Conservation (phyloP, 1,139 yeast genomes). For the Kodamaea sp. region DNA sequence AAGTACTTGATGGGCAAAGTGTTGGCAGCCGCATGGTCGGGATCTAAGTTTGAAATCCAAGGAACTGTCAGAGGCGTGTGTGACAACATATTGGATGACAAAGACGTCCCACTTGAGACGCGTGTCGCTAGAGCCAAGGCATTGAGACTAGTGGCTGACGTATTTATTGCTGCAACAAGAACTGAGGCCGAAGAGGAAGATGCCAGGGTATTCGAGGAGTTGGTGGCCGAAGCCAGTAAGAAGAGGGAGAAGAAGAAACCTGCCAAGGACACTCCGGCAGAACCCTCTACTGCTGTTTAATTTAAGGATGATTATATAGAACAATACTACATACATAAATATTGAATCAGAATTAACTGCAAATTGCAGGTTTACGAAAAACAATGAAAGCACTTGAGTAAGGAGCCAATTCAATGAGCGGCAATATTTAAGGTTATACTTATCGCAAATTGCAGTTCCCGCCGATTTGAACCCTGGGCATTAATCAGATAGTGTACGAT, state of each 20-base stretch:
- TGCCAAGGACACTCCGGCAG: slow-evolving; percentile 1
- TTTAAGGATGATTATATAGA: neutral
- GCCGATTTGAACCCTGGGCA: too few species aligned
- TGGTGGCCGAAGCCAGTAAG: slow-evolving; percentile 88
- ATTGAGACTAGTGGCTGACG: slow-evolving; percentile 68
- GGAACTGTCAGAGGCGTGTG: slow-evolving; percentile 88
- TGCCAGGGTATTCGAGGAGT: slow-evolving; percentile 84
- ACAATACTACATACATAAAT: too few species aligned
- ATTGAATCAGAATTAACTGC: too few species aligned
- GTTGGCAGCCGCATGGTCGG: slow-evolving; percentile 95
- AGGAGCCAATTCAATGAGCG: too few species aligned
- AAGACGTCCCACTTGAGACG: slow-evolving; percentile 51
- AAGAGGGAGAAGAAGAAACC: slow-evolving; percentile 59
- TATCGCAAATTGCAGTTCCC: too few species aligned
- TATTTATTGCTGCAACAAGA: slow-evolving; percentile 66
- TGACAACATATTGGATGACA: slow-evolving; percentile 71
- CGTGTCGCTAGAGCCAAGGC: slow-evolving; percentile 81
- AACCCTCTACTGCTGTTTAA: neutral
- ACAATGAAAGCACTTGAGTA: too few species aligned
- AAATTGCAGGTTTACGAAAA: too few species aligned
- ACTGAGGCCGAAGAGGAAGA: slow-evolving; percentile 89
- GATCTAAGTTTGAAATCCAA: slow-evolving; percentile 86
- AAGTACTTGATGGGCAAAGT: slow-evolving; percentile 86
- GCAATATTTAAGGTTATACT: too few species aligned
- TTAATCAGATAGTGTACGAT: too few species aligned